Conservation (phyloP, 306 rosid genomes). For the Vigna angularis region DNA sequence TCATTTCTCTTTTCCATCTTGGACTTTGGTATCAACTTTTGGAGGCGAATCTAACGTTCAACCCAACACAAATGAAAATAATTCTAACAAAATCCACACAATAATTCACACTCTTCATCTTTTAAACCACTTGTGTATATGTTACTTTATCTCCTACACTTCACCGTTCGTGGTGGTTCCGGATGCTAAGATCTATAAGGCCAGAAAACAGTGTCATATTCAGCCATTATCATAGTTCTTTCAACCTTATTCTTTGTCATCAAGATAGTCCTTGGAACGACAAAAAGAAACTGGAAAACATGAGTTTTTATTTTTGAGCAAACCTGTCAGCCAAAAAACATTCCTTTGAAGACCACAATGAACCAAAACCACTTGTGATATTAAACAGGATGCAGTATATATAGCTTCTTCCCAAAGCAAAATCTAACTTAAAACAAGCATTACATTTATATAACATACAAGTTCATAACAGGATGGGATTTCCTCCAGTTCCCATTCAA, state of each 20-base stretch:
- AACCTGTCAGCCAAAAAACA: not conserved
- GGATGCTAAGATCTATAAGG: not conserved
- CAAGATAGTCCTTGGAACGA: not conserved
- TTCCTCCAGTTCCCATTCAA: constrained; percentile 50
- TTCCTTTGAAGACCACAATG: not conserved
- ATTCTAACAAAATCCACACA: not conserved
- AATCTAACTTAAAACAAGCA: constrained; percentile 44
- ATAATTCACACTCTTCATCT: constrained; percentile 28
- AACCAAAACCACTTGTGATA: too few species aligned
- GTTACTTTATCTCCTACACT: not conserved
- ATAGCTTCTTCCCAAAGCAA: constrained; percentile 5
- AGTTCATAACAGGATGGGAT: constrained; percentile 59
- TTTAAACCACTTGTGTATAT: constrained; percentile 3
- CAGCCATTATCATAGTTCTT: not conserved
- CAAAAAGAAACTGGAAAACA: not conserved
- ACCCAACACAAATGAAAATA: constrained; percentile 18
- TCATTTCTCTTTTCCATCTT: constrained; percentile 27
- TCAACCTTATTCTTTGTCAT: not conserved
- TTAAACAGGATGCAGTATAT: constrained; percentile 20
- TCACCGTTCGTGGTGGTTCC: not conserved
- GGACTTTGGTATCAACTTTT: constrained; percentile 46
- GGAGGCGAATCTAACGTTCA: constrained; percentile 43
- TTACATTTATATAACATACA: constrained; percentile 59
- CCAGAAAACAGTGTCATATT: not conserved
- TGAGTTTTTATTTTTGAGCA: not conserved